Conservation (phyloP, 306 rosid species). For the Dicorynia guianensis region DNA sequence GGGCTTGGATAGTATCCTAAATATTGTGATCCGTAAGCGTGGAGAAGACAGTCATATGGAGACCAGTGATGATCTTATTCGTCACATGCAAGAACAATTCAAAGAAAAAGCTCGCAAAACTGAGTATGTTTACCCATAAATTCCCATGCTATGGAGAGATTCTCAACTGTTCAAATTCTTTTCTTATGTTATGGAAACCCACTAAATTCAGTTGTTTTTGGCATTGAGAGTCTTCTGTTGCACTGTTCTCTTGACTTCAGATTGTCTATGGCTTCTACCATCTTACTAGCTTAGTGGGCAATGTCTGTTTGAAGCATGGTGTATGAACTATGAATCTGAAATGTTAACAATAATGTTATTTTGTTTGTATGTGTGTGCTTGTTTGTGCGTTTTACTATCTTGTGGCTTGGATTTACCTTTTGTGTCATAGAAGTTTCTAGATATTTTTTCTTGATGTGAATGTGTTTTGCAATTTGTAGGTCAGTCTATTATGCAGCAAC, state of each 20-base stretch:
- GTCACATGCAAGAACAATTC: constrained; percentile 97
- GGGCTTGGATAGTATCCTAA: constrained; percentile 92
- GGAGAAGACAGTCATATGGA: constrained; percentile 80
- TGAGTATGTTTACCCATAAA: constrained; percentile 71
- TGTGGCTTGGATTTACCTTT: too few species aligned
- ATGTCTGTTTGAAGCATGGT: constrained; percentile 25
- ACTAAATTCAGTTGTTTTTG: constrained; percentile 30
- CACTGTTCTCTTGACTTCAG: constrained; percentile 1
- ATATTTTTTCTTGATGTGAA: constrained; percentile 26
- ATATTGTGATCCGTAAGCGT: constrained; percentile 84
- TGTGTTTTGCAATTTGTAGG: constrained; percentile 63
- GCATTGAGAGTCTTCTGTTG: constrained; percentile 25
- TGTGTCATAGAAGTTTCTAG: background rate
- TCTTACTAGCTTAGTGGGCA: constrained; percentile 25
- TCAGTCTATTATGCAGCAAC: constrained; percentile 97
- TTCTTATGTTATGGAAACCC: constrained; percentile 8
- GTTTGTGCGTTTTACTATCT: background rate
- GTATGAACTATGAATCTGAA: constrained; percentile 35
- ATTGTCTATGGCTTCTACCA: constrained; percentile 32
- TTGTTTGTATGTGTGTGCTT: background rate
- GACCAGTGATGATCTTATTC: constrained; percentile 93
- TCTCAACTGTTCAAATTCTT: constrained; percentile 36
- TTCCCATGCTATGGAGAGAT: constrained; percentile 26
- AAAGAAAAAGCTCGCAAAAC: constrained; percentile 97
- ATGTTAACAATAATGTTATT: constrained; percentile 1